A percentile compares a stretch with the other conserved stretches of the same genome.
Conservation (phyloP, 2,329 filamentous ascomycete species). For the Tympanopsis confertula region DNA sequence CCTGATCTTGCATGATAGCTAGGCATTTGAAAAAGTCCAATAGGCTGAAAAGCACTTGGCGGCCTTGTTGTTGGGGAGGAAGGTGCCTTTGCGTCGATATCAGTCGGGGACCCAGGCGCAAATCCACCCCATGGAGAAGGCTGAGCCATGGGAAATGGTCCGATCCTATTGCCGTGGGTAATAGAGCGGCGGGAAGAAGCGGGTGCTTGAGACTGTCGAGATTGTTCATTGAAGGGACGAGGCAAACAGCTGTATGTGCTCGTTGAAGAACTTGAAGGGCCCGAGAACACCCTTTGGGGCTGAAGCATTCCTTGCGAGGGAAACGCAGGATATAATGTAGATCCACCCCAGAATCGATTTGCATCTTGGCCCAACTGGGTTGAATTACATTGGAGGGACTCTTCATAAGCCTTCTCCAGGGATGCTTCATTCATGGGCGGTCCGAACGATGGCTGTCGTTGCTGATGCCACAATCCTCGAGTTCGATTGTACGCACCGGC, state of each 20-base stretch:
- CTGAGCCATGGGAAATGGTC: background rate
- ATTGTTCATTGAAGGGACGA: constrained; percentile 17
- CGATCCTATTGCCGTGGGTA: background rate
- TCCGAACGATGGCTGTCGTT: constrained; percentile 6
- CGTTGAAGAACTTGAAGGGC: too few relatives aligned
- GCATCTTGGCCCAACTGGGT: constrained; percentile 11
- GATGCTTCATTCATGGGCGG: background rate
- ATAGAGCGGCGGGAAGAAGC: constrained; percentile 9
- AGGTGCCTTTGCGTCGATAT: too few relatives aligned
- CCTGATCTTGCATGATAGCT: constrained; percentile 24
- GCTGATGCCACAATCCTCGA: constrained; percentile 6
- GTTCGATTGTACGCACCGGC: constrained; percentile 22
- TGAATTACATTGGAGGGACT: constrained; percentile 1
- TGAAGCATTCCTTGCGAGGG: constrained; percentile 6
- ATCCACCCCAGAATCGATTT: constrained; percentile 16
- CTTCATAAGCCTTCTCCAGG: background rate
- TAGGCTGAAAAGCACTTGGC: constrained; percentile 9
- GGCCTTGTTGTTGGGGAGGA: background rate
- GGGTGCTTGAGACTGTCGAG: constrained; percentile 12
- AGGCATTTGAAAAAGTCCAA: constrained; percentile 18
- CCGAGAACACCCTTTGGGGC: constrained; percentile 19
- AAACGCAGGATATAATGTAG: constrained; percentile 5
- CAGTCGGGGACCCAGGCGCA: background rate
- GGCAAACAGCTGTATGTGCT: constrained; percentile 16
- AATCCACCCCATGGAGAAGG: background rate